Base-by-base conservation (phyloP, 2,329 filamentous ascomycete genomes). In the Diaporthe sp. region DNA sequence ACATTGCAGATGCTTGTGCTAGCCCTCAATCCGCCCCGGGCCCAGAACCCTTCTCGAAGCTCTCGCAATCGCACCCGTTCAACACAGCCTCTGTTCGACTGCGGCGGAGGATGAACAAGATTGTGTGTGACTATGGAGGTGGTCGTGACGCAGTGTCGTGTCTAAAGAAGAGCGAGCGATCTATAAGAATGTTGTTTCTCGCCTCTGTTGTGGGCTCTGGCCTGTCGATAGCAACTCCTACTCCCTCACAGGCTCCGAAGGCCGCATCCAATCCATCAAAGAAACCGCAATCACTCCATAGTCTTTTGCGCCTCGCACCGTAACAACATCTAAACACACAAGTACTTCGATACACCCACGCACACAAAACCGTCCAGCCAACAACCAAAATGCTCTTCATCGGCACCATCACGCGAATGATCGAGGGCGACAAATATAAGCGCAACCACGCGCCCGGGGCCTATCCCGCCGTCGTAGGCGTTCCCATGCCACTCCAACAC, bases 311-410 rank as follows among this genome's bases (percentile, higher is more conserved):
- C 17, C 45, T 38, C 45, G 13, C 28, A 28, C 7, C 28, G 28
- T 17, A 38, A 25, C 45, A 40, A 28, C 22, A 12, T 28, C 45
- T 38, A 25, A 25, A 8, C 30, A 8, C 30, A 35, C 45, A 52
- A 67, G 13, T 5, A 22, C 33, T 42, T 9, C n/a, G 12, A 38
- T 4, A 28, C 17, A 28, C n/a, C 47, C 35, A 28, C 25, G 30
- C 47, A 57, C 9, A 33, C 10, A 28, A 42, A 15, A 25, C 12
- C n/a, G 19, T 5, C 22, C 54, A 17, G 30, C 15, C 25, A 15
- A 38, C 35, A 8, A 25, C n/a, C 72, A 70, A 55, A 33, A 74
- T 74, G 72, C 68, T 74, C 57, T 47, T 74, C 30, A 40, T 74
- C 17, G 72, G 72, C 28, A 58, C 69, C 5, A 67, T 73, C 45